A percentile compares a stretch with the other conserved stretches of the same genome.
These are phyloP conservation scores for Xylaria sp. DNA, from an alignment of 2,329 filamentous ascomycete genomes.

Conservation along the genomic window DNA sequence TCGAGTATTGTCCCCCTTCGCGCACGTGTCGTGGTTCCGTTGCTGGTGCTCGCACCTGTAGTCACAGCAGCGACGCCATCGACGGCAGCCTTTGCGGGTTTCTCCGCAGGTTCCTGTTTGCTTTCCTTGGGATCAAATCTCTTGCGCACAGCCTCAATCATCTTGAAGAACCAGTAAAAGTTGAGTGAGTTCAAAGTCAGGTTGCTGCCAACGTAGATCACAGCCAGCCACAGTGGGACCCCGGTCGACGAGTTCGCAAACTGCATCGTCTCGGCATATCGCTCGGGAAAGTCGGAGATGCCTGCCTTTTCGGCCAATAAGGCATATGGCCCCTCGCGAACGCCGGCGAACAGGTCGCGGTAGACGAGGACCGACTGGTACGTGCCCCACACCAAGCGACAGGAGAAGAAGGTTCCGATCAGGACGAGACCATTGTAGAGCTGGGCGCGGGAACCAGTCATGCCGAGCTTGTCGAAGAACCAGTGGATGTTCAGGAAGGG, in stretches of 20 bases:
- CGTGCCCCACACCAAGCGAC: constrained; percentile 81
- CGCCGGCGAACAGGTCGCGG: constrained; percentile 72
- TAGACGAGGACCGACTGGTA: constrained; percentile 77
- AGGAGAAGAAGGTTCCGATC: constrained; percentile 78
- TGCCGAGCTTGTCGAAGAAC: constrained; percentile 88
- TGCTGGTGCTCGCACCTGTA: constrained; percentile 50
- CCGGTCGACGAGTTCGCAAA: constrained; percentile 61
- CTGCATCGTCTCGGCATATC: constrained; percentile 59
- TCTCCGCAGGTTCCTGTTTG: constrained; percentile 50
- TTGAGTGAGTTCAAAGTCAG: constrained; percentile 79
- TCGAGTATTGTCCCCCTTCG: constrained; percentile 49
- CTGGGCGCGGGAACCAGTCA: constrained; percentile 79
- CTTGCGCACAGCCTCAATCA: constrained; percentile 82
- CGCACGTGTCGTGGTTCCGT: constrained; percentile 40
- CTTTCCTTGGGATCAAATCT: constrained; percentile 70
- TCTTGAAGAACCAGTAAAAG: constrained; percentile 88
- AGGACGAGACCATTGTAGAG: constrained; percentile 81
- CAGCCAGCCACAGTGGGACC: constrained; percentile 77
- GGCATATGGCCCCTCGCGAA: constrained; percentile 58
- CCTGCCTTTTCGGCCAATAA: constrained; percentile 50
- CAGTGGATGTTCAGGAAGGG: constrained; percentile 91
- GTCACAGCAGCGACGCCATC: constrained; percentile 43
- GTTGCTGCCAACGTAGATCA: constrained; percentile 76
- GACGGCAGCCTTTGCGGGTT: constrained; percentile 42
- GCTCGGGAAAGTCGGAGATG: constrained; percentile 50